Evolutionary conservation across 2,329 filamentous ascomycete species (phyloP).

Genomic region (Tricladium varicosporioides): DNA sequence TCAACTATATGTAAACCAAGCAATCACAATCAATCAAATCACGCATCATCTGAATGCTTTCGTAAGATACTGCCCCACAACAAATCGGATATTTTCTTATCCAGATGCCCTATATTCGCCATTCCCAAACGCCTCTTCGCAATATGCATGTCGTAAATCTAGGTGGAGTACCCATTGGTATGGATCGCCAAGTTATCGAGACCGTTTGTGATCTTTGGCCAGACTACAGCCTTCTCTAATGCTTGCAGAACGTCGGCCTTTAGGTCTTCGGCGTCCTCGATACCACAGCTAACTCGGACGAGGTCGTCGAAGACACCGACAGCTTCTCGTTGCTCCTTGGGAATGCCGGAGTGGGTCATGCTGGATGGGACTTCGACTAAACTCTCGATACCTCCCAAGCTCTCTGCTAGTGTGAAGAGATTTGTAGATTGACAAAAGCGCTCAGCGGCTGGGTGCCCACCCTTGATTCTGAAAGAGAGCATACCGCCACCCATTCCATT

Average conservation of each 20-base stretch:
- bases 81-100: neutral
- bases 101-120: slow-evolving; percentile 5
- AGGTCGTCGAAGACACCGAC: slow-evolving; percentile 95
- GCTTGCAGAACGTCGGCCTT: slow-evolving; percentile 80
- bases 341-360: slow-evolving; percentile 98
- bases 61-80: neutral
- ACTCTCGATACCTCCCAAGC: slow-evolving; percentile 86
- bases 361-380: slow-evolving; percentile 87
- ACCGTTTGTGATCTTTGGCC: slow-evolving; percentile 33
- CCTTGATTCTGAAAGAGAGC: slow-evolving; percentile 92
- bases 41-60: neutral
- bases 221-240: slow-evolving; percentile 68
- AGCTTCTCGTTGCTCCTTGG: slow-evolving; percentile 82
- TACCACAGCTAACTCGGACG: slow-evolving; percentile 87
- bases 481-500: slow-evolving; percentile 94
- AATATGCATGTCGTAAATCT: neutral
- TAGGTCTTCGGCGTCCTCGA: slow-evolving; percentile 87
- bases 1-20: too few relatives aligned
- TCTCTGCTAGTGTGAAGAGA: slow-evolving; percentile 93
- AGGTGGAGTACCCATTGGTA: neutral
- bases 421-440: slow-evolving; percentile 86
- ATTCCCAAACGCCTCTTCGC: neutral
- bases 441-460: slow-evolving; percentile 81
- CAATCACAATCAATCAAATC: neutral
- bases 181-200: slow-evolving; percentile 14